Percentiles rank a stretch among this genome's conserved stretches.
Evolutionary conservation across 768 basidiomycete species (phyloP).

Genomic region (Chalciporus chontae): DNA sequence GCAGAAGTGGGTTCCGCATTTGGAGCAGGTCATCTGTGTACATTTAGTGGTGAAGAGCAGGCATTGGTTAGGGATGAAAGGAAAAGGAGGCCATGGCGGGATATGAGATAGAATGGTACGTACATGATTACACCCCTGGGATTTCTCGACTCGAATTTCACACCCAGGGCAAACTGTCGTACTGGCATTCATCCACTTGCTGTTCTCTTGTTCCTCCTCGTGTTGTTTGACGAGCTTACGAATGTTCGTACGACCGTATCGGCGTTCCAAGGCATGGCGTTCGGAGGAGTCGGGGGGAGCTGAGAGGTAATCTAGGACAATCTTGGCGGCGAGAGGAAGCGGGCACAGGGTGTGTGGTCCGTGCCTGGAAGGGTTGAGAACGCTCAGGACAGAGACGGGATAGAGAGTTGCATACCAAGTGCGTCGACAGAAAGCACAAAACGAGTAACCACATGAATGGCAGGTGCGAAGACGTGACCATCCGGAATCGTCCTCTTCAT

Average conservation of each 20-base stretch:
- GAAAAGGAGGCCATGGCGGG: not conserved
- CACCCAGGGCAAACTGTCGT: constrained; percentile 78
- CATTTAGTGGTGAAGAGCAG: constrained; percentile 1
- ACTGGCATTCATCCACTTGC: constrained; percentile 63
- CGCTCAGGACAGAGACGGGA: constrained; percentile 1
- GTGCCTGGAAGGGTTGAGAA: constrained; percentile 53
- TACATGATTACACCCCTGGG: constrained; percentile 85
- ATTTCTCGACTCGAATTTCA: constrained; percentile 68
- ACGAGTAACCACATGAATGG: constrained; percentile 66
- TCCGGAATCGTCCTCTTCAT: constrained; percentile 50
- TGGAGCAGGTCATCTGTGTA: constrained; percentile 75
- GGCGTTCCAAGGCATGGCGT: constrained; percentile 52
- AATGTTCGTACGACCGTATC: constrained; percentile 63
- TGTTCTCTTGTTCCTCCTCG: constrained; percentile 73
- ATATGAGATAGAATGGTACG: constrained; percentile 22
- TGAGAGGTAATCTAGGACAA: constrained; percentile 66
- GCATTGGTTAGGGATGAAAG: not conserved
- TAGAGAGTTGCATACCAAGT: constrained; percentile 55
- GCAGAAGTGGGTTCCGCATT: constrained; percentile 77
- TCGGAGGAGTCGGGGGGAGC: constrained; percentile 48
- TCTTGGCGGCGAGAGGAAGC: constrained; percentile 58
- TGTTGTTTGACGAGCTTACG: constrained; percentile 56
- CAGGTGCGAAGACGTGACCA: constrained; percentile 77
- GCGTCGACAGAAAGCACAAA: constrained; percentile 78
- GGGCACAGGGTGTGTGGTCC: constrained; percentile 73